Percentiles rank a stretch among this genome's conserved stretches.
phyloP scores from a whole-genome alignment of 306 rosid species.

The Oxytropis ochrocephala region DNA sequence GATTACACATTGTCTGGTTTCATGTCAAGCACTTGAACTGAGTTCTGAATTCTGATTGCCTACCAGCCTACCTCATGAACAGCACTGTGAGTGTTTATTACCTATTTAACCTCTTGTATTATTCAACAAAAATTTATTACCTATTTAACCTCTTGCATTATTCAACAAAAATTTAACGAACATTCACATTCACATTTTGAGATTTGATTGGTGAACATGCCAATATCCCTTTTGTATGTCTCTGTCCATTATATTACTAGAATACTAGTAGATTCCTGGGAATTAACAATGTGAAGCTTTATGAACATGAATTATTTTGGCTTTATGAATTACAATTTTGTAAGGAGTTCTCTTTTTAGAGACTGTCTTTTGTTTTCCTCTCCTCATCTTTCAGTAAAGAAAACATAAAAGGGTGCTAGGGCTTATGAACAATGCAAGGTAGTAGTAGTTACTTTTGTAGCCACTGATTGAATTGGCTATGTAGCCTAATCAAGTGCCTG shows the following conservation, averaged over 20 bases:
- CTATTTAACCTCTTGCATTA: background rate
- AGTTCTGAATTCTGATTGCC: constrained; percentile 4
- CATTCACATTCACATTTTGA: background rate
- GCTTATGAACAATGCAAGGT: background rate
- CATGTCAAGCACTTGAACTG: constrained; percentile 4
- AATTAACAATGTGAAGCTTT: background rate
- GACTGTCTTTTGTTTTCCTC: background rate
- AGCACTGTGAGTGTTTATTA: background rate
- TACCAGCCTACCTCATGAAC: background rate
- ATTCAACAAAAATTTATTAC: background rate
- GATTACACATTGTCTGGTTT: background rate
- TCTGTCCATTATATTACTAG: background rate
- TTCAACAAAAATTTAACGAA: background rate
- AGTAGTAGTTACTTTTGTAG: background rate
- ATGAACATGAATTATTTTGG: background rate
- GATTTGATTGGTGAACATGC: background rate
- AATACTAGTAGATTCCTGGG: background rate
- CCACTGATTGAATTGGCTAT: background rate
- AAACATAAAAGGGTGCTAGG: background rate
- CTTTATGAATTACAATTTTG: background rate
- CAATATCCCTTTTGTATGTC: background rate
- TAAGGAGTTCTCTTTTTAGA: background rate
- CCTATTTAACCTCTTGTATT: background rate
- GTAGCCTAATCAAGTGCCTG: background rate
- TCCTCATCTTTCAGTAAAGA: background rate